Base-by-base conservation (phyloP, 495 filamentous ascomycete species). In the Aspergillus carlsbadensis region DNA sequence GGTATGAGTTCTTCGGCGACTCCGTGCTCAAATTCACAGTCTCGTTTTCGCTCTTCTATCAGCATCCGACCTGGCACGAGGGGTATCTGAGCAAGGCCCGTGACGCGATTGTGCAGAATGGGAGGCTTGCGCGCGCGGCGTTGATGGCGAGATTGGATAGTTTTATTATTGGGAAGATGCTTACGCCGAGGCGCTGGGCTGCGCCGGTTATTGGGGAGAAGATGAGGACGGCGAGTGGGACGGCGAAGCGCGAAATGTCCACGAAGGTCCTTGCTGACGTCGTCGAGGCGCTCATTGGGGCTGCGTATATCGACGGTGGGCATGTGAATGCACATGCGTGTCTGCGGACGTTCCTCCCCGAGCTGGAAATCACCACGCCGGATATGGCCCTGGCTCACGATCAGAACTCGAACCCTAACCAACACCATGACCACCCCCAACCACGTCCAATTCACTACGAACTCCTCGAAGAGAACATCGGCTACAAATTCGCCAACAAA, bases 191-290 rank as follows among this genome's bases (percentile, higher is more conserved):
- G 6, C 90, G 87, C 65, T 97, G 93, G 93, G 59, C 71, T 4
- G 86, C 90, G 0, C 67, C 78, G 0, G 86, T 87, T 50, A 74
- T 87, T 3, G 76, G 82, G 3, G 71, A 85, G 11, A 69, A 68
- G 13, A 2, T 58, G 3, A 13, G 53, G 6, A 5, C n/a, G 11
- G 46, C 68, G 2, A 40, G 59, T 31, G n/a, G n/a, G n/a, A n/a
- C n/a, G n/a, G n/a, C n/a, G n/a, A 63, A 61, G 42, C 70, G 79
- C 37, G 36, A 72, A 4, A 64, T 92, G 22, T 87, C 89, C 2
- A 87, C 82, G 6, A 98, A 98, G 64, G 83, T 85, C 2, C 80
- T 96, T 11, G 94, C 94, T 5, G 94, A 98, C 59, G 89, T 96
- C 0, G 82, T 97, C 10, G 94, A 98, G 67, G 83, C 88, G 0